Conservation (phyloP, 2,329 filamentous ascomycete species). For the Emericellopsis cladophorae region DNA sequence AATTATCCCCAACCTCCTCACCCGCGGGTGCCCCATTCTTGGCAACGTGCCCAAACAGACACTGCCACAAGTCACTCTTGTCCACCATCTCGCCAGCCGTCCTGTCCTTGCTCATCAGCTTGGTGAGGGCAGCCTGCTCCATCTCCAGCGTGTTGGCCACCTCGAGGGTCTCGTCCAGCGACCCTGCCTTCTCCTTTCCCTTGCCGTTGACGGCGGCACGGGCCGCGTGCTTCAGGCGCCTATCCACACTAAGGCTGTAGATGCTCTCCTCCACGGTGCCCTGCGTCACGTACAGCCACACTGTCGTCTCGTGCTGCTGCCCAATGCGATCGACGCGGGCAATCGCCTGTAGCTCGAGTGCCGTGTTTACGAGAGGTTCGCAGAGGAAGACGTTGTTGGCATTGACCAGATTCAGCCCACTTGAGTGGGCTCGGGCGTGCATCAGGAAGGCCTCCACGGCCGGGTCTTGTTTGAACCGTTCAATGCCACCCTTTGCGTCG, state of each 20-base stretch:
- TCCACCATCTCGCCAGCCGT: slow-evolving; percentile 69
- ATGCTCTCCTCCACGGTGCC: slow-evolving; percentile 89
- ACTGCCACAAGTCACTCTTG: slow-evolving; percentile 74
- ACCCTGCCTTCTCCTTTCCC: slow-evolving; percentile 17
- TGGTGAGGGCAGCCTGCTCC: slow-evolving; percentile 57
- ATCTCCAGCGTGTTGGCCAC: slow-evolving; percentile 76
- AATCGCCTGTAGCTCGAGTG: slow-evolving; percentile 88
- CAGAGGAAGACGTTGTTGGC: slow-evolving; percentile 91
- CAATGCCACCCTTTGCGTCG: slow-evolving; percentile 54
- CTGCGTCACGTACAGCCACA: slow-evolving; percentile 90
- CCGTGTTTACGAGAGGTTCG: slow-evolving; percentile 86
- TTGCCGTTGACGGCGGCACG: slow-evolving; percentile 19
- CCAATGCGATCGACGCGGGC: slow-evolving; percentile 92
- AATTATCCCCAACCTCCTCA: slow-evolving; percentile 2
- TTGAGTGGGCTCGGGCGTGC: slow-evolving; percentile 78
- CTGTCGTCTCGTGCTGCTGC: slow-evolving; percentile 74
- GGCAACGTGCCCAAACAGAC: slow-evolving; percentile 58
- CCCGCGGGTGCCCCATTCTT: slow-evolving; percentile 4
- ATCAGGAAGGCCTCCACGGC: slow-evolving; percentile 72
- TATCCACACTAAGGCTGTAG: slow-evolving; percentile 70
- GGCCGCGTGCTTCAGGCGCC: slow-evolving; percentile 69
- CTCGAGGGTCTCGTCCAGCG: slow-evolving; percentile 55
- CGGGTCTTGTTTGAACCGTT: slow-evolving; percentile 65
- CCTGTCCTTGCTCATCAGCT: slow-evolving; percentile 57
- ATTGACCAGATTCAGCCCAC: slow-evolving; percentile 82